phyloP scores from a whole-genome alignment of 202 grass and related monocot genomes.

The Musa balbisiana region DNA sequence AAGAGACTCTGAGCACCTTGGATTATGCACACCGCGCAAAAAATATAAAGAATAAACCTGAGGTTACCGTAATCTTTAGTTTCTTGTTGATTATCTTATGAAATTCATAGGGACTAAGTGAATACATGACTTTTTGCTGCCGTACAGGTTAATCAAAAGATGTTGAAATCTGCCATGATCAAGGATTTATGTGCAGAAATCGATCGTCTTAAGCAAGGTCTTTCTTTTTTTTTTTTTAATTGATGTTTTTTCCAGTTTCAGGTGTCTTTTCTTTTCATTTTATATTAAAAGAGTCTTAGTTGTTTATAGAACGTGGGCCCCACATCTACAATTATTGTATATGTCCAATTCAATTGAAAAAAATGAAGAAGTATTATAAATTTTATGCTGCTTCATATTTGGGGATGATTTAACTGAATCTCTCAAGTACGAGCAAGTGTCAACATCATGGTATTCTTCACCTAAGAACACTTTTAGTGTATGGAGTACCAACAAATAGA shows the following conservation, averaged over 20 bases:
- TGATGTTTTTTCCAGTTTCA: background rate
- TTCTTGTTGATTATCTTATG: background rate
- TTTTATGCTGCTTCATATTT: too few relatives aligned
- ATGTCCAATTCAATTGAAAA: background rate
- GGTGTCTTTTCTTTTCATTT: background rate
- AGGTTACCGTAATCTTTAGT: constrained; percentile 35
- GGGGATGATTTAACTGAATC: too few relatives aligned
- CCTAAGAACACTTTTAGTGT: too few relatives aligned
- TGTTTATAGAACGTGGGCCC: background rate
- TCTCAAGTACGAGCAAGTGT: too few relatives aligned
- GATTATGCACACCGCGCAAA: constrained; percentile 99
- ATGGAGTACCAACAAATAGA: too few relatives aligned
- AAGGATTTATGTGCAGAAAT: constrained; percentile 17
- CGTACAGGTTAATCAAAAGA: constrained; percentile 18
- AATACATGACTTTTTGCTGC: background rate
- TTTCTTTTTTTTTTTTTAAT: background rate
- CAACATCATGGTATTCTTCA: too few relatives aligned
- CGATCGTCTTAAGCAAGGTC: constrained; percentile 24
- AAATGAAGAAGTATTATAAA: too few relatives aligned
- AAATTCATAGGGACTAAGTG: background rate
- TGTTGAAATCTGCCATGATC: constrained; percentile 24
- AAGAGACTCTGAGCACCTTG: constrained; percentile 94
- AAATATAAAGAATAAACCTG: constrained; percentile 98
- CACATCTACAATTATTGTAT: background rate
- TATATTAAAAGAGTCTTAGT: too few relatives aligned